Evolutionary conservation across 148 eudicot species (phyloP).

Genomic region (Fagopyrum homotropicum): DNA sequence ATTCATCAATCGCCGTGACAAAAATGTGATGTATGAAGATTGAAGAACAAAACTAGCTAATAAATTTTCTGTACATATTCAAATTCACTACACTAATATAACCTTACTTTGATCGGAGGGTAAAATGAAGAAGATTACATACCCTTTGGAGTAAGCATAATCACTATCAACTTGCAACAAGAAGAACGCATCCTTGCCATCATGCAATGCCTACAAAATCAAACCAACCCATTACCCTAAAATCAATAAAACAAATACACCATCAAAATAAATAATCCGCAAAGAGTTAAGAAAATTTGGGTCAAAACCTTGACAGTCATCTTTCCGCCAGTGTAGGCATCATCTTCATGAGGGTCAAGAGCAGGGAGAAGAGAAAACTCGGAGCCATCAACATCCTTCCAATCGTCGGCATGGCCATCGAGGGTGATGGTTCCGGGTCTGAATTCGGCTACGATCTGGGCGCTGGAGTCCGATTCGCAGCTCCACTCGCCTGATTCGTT

Average conservation of each 20-base stretch:
- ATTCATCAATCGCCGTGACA: not conserved
- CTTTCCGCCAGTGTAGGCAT: conserved; percentile 56
- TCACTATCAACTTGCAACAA: conserved; percentile 78
- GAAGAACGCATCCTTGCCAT: conserved; percentile 72
- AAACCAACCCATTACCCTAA: not conserved
- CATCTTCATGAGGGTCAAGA: conserved; percentile 78
- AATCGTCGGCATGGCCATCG: conserved; percentile 76
- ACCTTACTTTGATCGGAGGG: not conserved
- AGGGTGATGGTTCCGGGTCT: conserved; percentile 65
- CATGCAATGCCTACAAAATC: conserved; percentile 65
- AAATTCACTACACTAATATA: not conserved
- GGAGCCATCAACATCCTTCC: conserved; percentile 50
- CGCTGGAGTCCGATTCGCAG: conserved; percentile 49
- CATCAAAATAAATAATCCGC: not conserved
- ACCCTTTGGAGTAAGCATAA: conserved; percentile 71
- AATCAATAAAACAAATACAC: not conserved
- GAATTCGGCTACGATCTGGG: conserved; percentile 50
- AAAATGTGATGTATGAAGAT: not conserved
- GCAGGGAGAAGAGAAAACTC: conserved; percentile 74
- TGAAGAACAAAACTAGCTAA: not conserved
- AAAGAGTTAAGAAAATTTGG: not conserved
- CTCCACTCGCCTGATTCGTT: conserved; percentile 80
- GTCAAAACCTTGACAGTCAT: conserved; percentile 64
- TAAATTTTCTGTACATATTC: not conserved
- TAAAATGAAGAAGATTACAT: conserved; percentile 13